Conservation (phyloP, 345 rosid genomes). For the Gossypioides kirkii region DNA sequence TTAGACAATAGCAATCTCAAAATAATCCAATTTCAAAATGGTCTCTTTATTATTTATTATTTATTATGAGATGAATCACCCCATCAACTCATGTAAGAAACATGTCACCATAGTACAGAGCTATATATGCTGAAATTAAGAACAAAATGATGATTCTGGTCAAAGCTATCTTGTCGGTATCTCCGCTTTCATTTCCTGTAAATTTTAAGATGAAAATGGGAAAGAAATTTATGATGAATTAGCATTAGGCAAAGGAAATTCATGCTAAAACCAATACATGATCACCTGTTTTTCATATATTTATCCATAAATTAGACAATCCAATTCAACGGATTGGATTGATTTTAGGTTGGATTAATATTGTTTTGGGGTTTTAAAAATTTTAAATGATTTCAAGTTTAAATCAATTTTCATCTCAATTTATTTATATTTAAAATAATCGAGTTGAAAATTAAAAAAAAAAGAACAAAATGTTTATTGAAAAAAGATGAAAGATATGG, state of each 20-base stretch:
- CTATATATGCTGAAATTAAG: conserved; percentile 28
- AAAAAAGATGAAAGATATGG: background rate
- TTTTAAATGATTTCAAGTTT: no score
- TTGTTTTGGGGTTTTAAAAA: no score
- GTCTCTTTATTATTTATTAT: background rate
- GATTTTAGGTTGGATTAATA: no score
- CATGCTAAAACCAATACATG: background rate
- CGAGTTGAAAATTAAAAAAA: no score
- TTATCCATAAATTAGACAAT: no score
- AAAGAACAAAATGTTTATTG: background rate
- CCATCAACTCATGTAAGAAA: background rate
- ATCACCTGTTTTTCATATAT: no score
- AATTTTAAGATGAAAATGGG: background rate
- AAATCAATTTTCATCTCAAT: no score
- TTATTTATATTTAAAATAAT: no score
- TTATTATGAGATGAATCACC: background rate
- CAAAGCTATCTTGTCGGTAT: conserved; percentile 26
- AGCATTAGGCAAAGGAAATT: no score
- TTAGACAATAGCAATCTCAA: background rate
- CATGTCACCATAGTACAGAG: conserved; percentile 13
- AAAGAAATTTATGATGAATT: no score
- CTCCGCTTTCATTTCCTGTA: conserved; percentile 4
- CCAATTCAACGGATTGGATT: no score
- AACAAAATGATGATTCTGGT: conserved; percentile 41
- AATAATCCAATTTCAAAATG: background rate